phyloP scores from a whole-genome alignment of 2,329 filamentous ascomycete species.

The Colletotrichum lini region DNA sequence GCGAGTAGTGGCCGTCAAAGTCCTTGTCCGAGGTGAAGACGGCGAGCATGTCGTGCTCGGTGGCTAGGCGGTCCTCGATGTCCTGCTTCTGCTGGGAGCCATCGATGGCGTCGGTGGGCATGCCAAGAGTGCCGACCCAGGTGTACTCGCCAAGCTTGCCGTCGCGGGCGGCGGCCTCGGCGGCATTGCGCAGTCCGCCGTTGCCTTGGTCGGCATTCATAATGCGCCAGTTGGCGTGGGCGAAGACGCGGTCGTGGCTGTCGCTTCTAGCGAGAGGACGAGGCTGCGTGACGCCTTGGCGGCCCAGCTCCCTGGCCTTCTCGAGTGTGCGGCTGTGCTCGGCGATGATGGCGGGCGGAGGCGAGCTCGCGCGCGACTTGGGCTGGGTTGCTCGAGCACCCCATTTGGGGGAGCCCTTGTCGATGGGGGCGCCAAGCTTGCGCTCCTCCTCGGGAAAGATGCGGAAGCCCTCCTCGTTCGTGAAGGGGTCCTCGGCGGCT shows the following conservation, averaged over 20 bases:
- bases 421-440: slow-evolving; percentile 75
- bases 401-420: slow-evolving; percentile 84
- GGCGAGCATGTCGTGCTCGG: slow-evolving; percentile 85
- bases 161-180: slow-evolving; percentile 81
- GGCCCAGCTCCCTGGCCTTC: slow-evolving; percentile 71
- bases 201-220: slow-evolving; percentile 92
- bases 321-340: slow-evolving; percentile 73
- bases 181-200: slow-evolving; percentile 90
- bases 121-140: slow-evolving; percentile 94
- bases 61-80: slow-evolving; percentile 85
- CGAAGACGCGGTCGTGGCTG: slow-evolving; percentile 79
- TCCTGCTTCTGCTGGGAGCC: slow-evolving; percentile 82
- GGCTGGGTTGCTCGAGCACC: slow-evolving; percentile 84
- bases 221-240: slow-evolving; percentile 85
- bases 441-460: slow-evolving; percentile 64
- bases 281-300: slow-evolving; percentile 72
- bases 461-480: slow-evolving; percentile 71
- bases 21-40: slow-evolving; percentile 93
- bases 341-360: slow-evolving; percentile 82
- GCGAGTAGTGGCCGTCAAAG: slow-evolving; percentile 93
- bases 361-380: slow-evolving; percentile 78
- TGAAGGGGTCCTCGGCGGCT: slow-evolving; percentile 63
- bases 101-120: slow-evolving; percentile 89
- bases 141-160: slow-evolving; percentile 80
- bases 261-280: slow-evolving; percentile 67